Evolutionary conservation across 2,329 filamentous ascomycete genomes (phyloP).

Genomic region (Thermomyces lanuginosus): DNA sequence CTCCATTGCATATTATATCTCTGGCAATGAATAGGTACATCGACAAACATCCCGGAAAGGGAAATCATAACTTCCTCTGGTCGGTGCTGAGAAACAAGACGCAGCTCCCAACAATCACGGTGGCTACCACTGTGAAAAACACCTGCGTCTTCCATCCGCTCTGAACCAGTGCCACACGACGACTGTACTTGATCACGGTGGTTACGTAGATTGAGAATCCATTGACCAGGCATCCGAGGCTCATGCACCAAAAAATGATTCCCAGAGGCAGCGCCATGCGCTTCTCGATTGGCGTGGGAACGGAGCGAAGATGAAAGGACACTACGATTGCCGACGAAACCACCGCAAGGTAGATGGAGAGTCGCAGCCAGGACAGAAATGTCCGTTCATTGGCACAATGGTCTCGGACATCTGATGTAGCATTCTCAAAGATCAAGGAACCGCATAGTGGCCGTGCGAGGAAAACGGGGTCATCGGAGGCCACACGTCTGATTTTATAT

Average conservation of each 20-base stretch:
- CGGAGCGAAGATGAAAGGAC: constrained; percentile 72
- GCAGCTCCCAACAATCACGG: constrained; percentile 29
- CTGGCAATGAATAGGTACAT: no score
- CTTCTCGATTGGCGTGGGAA: constrained; percentile 54
- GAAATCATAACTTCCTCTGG: constrained; percentile 7
- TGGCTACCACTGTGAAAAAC: constrained; percentile 38
- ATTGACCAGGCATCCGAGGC: constrained; percentile 56
- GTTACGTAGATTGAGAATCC: constrained; percentile 80
- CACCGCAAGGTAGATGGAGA: constrained; percentile 79
- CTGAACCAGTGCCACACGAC: constrained; percentile 69
- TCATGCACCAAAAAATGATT: constrained; percentile 71
- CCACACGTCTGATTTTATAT: not conserved
- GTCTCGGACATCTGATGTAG: constrained; percentile 48
- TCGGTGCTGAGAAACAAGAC: constrained; percentile 29
- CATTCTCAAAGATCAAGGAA: constrained; percentile 50
- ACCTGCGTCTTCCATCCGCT: constrained; percentile 83
- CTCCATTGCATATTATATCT: no score
- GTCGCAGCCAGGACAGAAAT: constrained; percentile 80
- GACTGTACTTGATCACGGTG: constrained; percentile 65
- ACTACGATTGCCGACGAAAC: constrained; percentile 81
- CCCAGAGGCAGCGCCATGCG: constrained; percentile 71
- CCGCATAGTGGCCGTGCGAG: constrained; percentile 39
- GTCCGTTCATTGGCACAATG: constrained; percentile 52
- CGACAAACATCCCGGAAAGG: no score
- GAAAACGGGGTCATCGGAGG: constrained; percentile 29